These are phyloP conservation scores for Combretum micranthum DNA, from an alignment of 345 rosid species.

Conservation along the genomic window DNA sequence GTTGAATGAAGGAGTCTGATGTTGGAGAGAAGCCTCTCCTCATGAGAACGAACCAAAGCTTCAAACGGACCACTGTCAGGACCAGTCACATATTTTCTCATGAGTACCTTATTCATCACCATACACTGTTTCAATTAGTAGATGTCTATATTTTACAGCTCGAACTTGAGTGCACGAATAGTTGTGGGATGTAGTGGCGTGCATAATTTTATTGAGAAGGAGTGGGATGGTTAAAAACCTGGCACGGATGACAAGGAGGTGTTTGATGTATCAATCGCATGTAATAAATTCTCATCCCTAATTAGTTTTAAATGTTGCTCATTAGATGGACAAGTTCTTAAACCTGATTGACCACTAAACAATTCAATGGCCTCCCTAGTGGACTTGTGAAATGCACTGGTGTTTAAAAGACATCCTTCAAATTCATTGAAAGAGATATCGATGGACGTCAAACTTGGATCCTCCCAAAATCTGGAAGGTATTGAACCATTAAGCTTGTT, in stretches of 20 bases:
- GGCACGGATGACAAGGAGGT: constrained; percentile 23
- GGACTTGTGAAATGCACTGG: constrained; percentile 18
- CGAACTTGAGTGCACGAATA: constrained; percentile 5
- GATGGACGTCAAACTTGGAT: too few relatives aligned
- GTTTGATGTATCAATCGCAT: constrained; percentile 45
- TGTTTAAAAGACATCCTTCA: too few relatives aligned
- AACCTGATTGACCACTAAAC: constrained; percentile 13
- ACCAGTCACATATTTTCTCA: constrained; percentile 49
- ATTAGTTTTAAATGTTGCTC: background rate
- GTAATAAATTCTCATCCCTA: constrained; percentile 77
- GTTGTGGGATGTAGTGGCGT: constrained; percentile 37
- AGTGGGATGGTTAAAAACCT: constrained; percentile 31
- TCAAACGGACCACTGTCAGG: constrained; percentile 58
- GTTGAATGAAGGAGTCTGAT: constrained; percentile 77
- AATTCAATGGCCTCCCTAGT: constrained; percentile 11
- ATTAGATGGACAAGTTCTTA: constrained; percentile 4
- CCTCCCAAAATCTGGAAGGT: too few relatives aligned
- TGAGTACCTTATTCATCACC: constrained; percentile 28
- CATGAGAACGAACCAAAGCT: constrained; percentile 63
- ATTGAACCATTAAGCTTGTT: too few relatives aligned
- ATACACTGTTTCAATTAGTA: constrained; percentile 40
- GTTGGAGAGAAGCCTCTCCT: constrained; percentile 72
- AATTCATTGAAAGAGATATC: too few relatives aligned
- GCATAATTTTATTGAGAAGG: constrained; percentile 42
- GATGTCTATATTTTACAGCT: background rate